Base-by-base conservation (phyloP, 441 rosid genomes). In the Corymbia calophylla region DNA sequence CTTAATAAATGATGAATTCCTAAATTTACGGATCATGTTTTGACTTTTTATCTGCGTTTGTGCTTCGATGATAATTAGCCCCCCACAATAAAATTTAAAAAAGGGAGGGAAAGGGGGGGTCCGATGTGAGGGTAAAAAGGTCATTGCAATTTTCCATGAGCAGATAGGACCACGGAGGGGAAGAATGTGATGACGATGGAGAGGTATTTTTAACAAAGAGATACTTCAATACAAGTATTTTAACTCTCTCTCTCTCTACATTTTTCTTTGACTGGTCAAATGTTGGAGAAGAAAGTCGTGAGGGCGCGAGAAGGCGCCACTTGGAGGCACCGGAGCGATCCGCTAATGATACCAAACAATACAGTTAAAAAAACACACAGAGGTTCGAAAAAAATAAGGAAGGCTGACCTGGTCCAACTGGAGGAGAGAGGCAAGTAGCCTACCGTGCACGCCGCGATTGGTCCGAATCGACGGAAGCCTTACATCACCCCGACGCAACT, bases 301-400 rank as follows among this genome's bases (percentile, higher is more conserved):
- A 81, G 48, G 68, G 92, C 90, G 89, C 54, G 88, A 85, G 73
- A 44, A 60, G 53, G 23, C 89, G 93, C 94, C 96, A 94, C 92
- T 68, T 95, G 97, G 96, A 93, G 94, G 91, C 90, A 89, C 89
- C 88, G 47, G 54, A 88, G 89, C 86, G 84, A 88, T 87, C 73
- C 88, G 89, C 87, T 15, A 66, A 91, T 82, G 88, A 91, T 77
- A 32, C 92, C 96, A 94, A 90, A 51, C 68, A 15, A 87, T 68
- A 93, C 32, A 54, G 62, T 90, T 84, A 68, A 55, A 91, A 91
- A 91, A 12, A 53, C 4, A 39, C 84, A 77, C 60, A 44, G 6
- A 27, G 68, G 14, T 85, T 14, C 13, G 15, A 13, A 44, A 77
- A 53, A 12, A 48, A 73, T 47, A 19, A 62, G 80, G 49, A 29